Base-by-base conservation (phyloP, 2,329 filamentous ascomycete genomes). In the Sporothrix pseudoabietina region DNA sequence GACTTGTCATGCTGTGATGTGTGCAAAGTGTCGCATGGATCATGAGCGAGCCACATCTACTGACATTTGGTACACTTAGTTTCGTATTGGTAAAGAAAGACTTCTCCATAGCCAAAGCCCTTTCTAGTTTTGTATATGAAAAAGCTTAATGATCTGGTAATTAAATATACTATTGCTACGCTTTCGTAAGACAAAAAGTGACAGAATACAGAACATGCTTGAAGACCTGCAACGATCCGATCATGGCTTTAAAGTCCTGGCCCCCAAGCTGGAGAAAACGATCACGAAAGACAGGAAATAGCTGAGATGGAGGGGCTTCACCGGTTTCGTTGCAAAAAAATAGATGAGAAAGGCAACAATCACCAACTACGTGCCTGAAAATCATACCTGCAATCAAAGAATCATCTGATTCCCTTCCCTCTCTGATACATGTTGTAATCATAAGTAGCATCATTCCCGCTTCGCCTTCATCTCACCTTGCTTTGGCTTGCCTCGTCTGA, bases 401-500 rank as follows among this genome's bases (percentile, higher is more conserved):
- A 35, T 35, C 47, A 3, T 49, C 16, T 49, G 2, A 6, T 55
- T 1, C 4, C 8, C 12, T 55, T 10, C 10, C 12, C n/a, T 26
- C 12, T 55, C 26, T 26, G 2, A 26, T 26, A 26, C 26, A 26
- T 26, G 26, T 26, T 26, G 26, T 1, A 1, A 1, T 26, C 26
- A 26, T 26, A 26, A 26, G 26, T 26, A 26, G 26, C 26, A 26
- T 26, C 26, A 26, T 26, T 26, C 26, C 49, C 49, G 32, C n/a
- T 44, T 55, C 12, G 4, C 19, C 10, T 57, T n/a, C 32, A 32
- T 39, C 9, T 54, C 41, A 39, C 47, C 41, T 55, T 47, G 39
- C 54, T 26, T 55, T 57, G 49, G 32, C 49, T 57, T 71, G n/a
- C 69, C 69, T 59, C 69, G 35, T 71, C 54, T 59, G 52, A 71